Evolutionary conservation across 495 filamentous ascomycete genomes (phyloP), one percentile per base, ranked within the genome.

Genomic region (Aspergillus leporis): DNA sequence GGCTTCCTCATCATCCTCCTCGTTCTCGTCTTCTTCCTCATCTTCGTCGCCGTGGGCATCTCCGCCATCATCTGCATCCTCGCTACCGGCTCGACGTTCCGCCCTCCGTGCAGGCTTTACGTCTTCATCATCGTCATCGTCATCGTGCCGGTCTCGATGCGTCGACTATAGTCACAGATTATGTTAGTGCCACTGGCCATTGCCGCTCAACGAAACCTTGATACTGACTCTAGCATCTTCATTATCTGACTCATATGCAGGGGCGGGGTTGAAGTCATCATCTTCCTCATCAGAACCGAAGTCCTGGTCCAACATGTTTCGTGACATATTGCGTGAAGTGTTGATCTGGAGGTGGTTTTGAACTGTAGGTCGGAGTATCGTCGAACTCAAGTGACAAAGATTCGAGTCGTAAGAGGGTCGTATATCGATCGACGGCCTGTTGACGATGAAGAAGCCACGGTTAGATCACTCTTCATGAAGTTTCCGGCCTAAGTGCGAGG

Each of bases 271-370:
- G 75, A 93, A 93, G 62, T 90, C 86, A 63, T 91, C 89, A 55
- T 92, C 89, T 53, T 92, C 89, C 22, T 90, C 84, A n/a, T 86
- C 89, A 55, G 87, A 90, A 56, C 87, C 88, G 63, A 83, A 85
- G 47, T 83, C 75, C 32, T 83, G 74, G 53, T 81, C 76, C 16
- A 83, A 51, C n/a, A 85, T 66, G 63, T 79, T 79, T 22, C 67
- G 71, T 41, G 80, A 81, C 79, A 83, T 85, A 54, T 54, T 75
- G 66, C 32, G n/a, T n/a, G 32, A 32, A 7, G 4, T 10, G 30
- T 30, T 16, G n/a, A 25, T 56, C 10, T 50, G 12, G n/a, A 38
- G 10, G 18, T 55, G 25, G 32, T 16, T 46, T 55, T 12, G 5
- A 55, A 5, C 38, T 25, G 19, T 51, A n/a, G 1, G n/a, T 48